Base-by-base conservation (phyloP, 2,329 filamentous ascomycete species). In the Phialophora verrucosa region DNA sequence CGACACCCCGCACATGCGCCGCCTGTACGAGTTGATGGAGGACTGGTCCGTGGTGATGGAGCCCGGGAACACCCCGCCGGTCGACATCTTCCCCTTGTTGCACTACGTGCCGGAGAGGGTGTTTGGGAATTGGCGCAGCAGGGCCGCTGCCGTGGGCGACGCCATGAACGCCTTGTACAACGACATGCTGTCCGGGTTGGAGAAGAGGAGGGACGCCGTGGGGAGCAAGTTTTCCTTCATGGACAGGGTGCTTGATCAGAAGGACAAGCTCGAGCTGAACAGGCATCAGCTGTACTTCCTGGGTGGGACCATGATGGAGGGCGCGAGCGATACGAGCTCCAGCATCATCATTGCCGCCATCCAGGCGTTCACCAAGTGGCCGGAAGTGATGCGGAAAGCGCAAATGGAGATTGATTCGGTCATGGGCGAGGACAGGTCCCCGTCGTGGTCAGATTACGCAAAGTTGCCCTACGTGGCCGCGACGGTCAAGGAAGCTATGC, bases 291-390 rank as follows among this genome's bases (percentile, higher is more conserved):
- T 81, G 78, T 73, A 82, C 75, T 12, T 80, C 75, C 3, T 76
- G 10, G 69, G 68, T 5, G 70, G 70, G 12, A 70, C 69, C 29
- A 71, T 70, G 64, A 70, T 76, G 64, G 76, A 78, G 54, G 80
- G 79, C 14, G 78, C 77, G 23, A 71, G 74, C 4, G 76, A 83
- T 35, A 81, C 82, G 2, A 79, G 77, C 42, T 77, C 76, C 1
- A 77, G 76, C 1, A 76, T 75, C 4, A 71, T 81, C 5, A 71
- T 82, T 4, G 71, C 80, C 3, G 79, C 75, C 44, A 73, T 71
- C 1, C 79, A 71, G 79, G 80, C 78, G 6, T 83, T 80, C 75
- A 81, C 87, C 69, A 64, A 85, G 71, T 82, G 81, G 66, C 83
- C 83, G 0, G 78, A 82, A 4, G 76, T 78, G 0, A 77, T 83